Conservation (phyloP, 2,329 filamentous ascomycete genomes). For the Alternaria burnsii region DNA sequence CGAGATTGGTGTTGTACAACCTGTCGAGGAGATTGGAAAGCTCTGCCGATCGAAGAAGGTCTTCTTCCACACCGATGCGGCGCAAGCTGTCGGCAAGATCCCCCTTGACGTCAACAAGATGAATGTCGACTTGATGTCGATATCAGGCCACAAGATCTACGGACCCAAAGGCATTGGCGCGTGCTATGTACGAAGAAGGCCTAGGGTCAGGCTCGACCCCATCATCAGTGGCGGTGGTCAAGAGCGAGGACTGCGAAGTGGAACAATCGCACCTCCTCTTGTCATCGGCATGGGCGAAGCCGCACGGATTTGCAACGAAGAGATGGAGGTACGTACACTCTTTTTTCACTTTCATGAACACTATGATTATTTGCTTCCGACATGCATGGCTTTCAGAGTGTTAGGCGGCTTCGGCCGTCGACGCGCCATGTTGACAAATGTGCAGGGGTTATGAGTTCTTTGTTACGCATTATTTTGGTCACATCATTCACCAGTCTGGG, state of each 20-base stretch:
- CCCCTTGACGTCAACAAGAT: conserved; percentile 95
- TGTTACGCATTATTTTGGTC: not conserved
- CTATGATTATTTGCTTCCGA: conserved; percentile 82
- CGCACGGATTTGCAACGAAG: conserved; percentile 87
- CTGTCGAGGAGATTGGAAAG: conserved; percentile 89
- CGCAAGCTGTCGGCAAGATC: conserved; percentile 98
- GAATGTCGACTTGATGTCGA: conserved; percentile 99
- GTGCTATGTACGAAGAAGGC: conserved; percentile 91
- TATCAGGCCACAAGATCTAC: conserved; percentile 98
- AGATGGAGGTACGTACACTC: conserved; percentile 78
- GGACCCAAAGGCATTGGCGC: conserved; percentile 97
- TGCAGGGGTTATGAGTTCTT: conserved; percentile 69
- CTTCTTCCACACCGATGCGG: conserved; percentile 97
- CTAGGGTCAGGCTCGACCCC: conserved; percentile 91
- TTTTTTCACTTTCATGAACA: conserved; percentile 32
- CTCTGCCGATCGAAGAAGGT: conserved; percentile 91
- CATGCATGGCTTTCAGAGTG: conserved; percentile 90
- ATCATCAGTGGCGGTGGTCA: conserved; percentile 97
- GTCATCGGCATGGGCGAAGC: conserved; percentile 95
- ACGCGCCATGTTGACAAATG: conserved; percentile 63
- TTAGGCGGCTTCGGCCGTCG: conserved; percentile 41
- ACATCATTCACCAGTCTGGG: not conserved
- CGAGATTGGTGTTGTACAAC: conserved; percentile 99
- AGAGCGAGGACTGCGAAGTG: conserved; percentile 92
- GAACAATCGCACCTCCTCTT: conserved; percentile 87